Evolutionary conservation across 2,329 filamentous ascomycete species (phyloP).

Genomic region (Calonectria naviculata): DNA sequence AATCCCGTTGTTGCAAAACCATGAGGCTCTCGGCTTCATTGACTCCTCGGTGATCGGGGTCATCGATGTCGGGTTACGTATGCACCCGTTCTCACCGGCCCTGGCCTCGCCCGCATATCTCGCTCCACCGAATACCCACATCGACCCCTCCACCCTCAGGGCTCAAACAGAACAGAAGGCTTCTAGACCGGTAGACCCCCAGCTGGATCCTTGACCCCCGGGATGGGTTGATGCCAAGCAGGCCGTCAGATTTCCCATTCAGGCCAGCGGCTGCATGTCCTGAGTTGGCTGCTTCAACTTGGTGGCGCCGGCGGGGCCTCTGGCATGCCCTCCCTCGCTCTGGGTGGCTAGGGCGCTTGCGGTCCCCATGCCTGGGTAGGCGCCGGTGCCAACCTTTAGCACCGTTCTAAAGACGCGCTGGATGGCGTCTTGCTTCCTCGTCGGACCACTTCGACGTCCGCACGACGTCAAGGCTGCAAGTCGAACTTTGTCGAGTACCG

Average conservation of each 20-base stretch:
- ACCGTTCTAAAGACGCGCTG: conserved; percentile 13
- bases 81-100: neutral
- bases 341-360: conserved; percentile 16
- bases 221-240: conserved; percentile 34
- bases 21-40: neutral
- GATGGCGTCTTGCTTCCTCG: conserved; percentile 31
- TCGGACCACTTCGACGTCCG: conserved; percentile 33
- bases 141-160: conserved; percentile 16
- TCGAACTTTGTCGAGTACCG: conserved; percentile 20
- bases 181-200: conserved; percentile 23
- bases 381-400: conserved; percentile 22
- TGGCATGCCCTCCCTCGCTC: conserved; percentile 1
- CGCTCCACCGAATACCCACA: conserved; percentile 6
- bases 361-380: conserved; percentile 11
- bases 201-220: conserved; percentile 23
- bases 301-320: neutral
- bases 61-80: neutral
- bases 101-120: neutral
- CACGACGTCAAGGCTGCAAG: conserved; percentile 19
- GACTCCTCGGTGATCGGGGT: neutral
- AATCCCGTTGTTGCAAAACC: neutral
- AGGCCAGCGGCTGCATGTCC: conserved; percentile 12
- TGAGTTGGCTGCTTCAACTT: conserved; percentile 15
- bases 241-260: conserved; percentile 24
- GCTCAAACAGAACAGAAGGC: conserved; percentile 25